These are phyloP conservation scores for Fomitopsis betulina DNA, from an alignment of 1,284 basidiomycete genomes.

Conservation along the genomic window DNA sequence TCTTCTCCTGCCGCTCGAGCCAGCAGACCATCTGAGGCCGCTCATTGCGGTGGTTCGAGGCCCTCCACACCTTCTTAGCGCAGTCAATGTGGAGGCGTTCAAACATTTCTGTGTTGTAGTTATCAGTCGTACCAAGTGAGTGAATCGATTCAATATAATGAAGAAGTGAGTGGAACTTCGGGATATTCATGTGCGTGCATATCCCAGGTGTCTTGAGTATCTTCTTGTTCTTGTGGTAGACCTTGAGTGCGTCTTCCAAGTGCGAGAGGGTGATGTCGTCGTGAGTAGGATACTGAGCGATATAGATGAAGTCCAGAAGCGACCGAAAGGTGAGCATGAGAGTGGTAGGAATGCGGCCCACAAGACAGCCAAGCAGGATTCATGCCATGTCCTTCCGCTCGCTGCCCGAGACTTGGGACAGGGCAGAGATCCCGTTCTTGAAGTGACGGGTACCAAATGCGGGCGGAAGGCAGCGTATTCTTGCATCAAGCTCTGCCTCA, in stretches of 20 bases:
- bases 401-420: slow-evolving; percentile 16
- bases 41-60: no score
- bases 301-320: slow-evolving; percentile 26
- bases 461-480: slow-evolving; percentile 10
- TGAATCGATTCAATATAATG: no score
- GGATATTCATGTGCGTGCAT: no score
- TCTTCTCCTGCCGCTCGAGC: no score
- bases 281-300: slow-evolving; percentile 20
- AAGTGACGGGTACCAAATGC: slow-evolving; percentile 18
- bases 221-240: no score
- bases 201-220: no score
- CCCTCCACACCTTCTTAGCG: no score
- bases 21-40: no score
- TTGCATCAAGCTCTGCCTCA: slow-evolving; percentile 17
- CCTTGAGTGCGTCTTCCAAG: slow-evolving; percentile 17
- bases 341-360: neutral
- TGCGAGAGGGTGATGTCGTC: slow-evolving; percentile 15
- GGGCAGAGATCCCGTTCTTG: slow-evolving; percentile 18
- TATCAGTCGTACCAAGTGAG: no score
- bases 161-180: no score
- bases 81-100: no score
- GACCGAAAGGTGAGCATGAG: slow-evolving; percentile 12
- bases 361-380: slow-evolving; percentile 16
- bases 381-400: slow-evolving; percentile 19
- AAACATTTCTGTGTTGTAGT: no score